Evolutionary conservation across 306 rosid genomes (phyloP).

Genomic region (Citrullus mucosospermus): DNA sequence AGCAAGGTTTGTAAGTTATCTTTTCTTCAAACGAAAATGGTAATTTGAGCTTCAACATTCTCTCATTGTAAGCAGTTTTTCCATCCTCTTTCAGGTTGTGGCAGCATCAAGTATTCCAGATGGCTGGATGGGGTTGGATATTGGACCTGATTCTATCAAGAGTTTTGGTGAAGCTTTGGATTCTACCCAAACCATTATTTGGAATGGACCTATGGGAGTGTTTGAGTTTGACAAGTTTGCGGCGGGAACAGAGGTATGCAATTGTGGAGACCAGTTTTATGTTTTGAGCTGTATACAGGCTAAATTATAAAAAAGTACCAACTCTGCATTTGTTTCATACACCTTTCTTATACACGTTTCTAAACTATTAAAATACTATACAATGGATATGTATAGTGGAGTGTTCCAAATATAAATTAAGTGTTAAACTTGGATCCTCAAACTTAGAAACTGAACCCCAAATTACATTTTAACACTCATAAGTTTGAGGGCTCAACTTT

Average conservation of each 20-base stretch:
- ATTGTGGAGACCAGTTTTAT: neutral
- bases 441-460: no score
- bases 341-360: no score
- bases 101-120: conserved; percentile 76
- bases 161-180: conserved; percentile 64
- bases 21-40: neutral
- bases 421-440: no score
- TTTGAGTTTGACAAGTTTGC: conserved; percentile 89
- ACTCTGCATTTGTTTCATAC: no score
- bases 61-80: neutral
- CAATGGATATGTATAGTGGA: no score
- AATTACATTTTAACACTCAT: no score
- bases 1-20: conserved; percentile 40
- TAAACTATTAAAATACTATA: no score
- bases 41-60: neutral
- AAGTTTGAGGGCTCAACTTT: no score
- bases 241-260: conserved; percentile 68
- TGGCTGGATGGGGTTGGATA: conserved; percentile 98
- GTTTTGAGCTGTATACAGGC: neutral
- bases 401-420: no score
- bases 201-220: conserved; percentile 99
- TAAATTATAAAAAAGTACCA: no score
- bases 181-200: conserved; percentile 56
- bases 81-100: conserved; percentile 34
- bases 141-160: conserved; percentile 84